Conservation (phyloP, 345 rosid genomes). For the Xanthoceras sorbifolium region DNA sequence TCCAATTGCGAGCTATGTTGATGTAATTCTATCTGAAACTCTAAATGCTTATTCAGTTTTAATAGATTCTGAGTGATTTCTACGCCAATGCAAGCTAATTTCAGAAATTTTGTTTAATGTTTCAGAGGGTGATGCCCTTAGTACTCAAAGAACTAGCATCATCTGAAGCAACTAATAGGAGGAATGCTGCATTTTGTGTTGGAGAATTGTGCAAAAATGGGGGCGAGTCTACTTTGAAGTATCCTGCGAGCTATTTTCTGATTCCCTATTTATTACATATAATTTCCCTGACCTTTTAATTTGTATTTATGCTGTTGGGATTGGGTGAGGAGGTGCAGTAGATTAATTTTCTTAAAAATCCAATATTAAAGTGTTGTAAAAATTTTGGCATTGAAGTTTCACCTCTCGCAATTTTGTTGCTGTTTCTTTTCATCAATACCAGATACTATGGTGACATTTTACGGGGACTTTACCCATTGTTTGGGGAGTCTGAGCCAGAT, state of each 20-base stretch:
- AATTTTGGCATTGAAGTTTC: constrained; percentile 18
- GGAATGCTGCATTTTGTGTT: constrained; percentile 98
- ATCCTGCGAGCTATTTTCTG: constrained; percentile 41
- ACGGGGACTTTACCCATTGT: constrained; percentile 73
- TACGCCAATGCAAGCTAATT: constrained; percentile 23
- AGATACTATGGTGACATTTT: constrained; percentile 83
- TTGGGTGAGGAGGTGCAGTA: background rate
- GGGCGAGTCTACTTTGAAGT: constrained; percentile 80
- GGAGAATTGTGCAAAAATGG: constrained; percentile 98
- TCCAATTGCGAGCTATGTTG: constrained; percentile 85
- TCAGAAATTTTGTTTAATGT: constrained; percentile 29
- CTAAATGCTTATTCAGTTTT: background rate
- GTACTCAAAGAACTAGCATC: constrained; percentile 88
- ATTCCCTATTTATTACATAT: background rate
- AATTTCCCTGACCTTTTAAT: background rate
- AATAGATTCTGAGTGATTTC: background rate
- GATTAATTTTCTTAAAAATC: background rate
- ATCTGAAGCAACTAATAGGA: constrained; percentile 85
- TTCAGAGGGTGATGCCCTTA: constrained; percentile 89
- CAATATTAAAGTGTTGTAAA: constrained; percentile 2
- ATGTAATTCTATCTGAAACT: constrained; percentile 50
- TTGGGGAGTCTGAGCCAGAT: constrained; percentile 95
- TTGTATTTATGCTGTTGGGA: background rate
- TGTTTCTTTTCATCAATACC: constrained; percentile 44
- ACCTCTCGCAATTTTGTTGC: constrained; percentile 6